A percentile compares a stretch with the other conserved stretches of the same genome.
Conservation (phyloP, 2,329 filamentous ascomycete genomes). For the Arthrobotrys megalospora region DNA sequence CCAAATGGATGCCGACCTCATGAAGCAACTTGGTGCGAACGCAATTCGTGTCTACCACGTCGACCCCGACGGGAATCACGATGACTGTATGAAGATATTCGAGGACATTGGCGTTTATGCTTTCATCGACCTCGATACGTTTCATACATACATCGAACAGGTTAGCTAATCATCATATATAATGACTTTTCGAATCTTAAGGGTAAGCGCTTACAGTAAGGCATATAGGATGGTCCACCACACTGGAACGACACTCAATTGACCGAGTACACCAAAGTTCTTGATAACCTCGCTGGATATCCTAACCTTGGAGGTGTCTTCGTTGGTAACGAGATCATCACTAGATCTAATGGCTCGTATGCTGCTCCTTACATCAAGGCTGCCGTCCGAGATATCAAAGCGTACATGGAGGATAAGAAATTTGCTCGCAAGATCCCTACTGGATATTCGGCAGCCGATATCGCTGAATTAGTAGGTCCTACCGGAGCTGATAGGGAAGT, state of each 20-base stretch:
- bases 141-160: conserved; percentile 77
- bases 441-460: conserved; percentile 90
- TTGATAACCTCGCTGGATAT: conserved; percentile 83
- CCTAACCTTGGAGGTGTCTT: conserved; percentile 88
- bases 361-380: conserved; percentile 88
- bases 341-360: conserved; percentile 72
- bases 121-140: conserved; percentile 86
- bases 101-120: conserved; percentile 85
- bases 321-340: conserved; percentile 89
- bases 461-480: conserved; percentile 72
- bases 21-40: conserved; percentile 86
- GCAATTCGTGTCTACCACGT: conserved; percentile 91
- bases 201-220: conserved; percentile 6
- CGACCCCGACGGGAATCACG: conserved; percentile 79
- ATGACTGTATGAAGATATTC: conserved; percentile 85
- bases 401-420: conserved; percentile 80
- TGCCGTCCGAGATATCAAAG: conserved; percentile 84
- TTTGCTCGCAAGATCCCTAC: conserved; percentile 84
- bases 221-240: conserved; percentile 69
- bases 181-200: neutral
- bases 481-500: neutral
- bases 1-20: conserved; percentile 79
- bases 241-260: conserved; percentile 82
- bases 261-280: conserved; percentile 77
- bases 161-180: conserved; percentile 66